phyloP scores from a whole-genome alignment of 306 rosid genomes.

The Boehmeria nivea region DNA sequence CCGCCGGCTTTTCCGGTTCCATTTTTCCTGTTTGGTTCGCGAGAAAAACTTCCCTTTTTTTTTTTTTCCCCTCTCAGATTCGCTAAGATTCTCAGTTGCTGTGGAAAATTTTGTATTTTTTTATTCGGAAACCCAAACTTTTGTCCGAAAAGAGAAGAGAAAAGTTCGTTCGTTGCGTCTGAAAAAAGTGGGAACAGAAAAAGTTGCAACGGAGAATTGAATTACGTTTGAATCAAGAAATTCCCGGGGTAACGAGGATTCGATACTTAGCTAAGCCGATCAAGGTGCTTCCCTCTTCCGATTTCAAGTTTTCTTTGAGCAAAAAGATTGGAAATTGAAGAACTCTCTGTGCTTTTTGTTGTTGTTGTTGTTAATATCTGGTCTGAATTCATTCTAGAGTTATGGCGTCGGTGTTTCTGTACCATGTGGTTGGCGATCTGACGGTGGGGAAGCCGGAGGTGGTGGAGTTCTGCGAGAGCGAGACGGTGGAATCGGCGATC shows the following conservation, averaged over 20 bases:
- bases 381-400: neutral
- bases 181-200: neutral
- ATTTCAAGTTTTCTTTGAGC: neutral
- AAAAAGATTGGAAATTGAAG: neutral
- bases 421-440: conserved; percentile 94
- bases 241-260: conserved; percentile 6
- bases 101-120: neutral
- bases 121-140: too few relatives aligned
- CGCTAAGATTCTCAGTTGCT: too few relatives aligned
- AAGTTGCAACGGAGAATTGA: neutral
- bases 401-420: conserved; percentile 93
- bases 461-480: conserved; percentile 75
- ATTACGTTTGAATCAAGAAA: neutral
- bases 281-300: neutral
- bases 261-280: neutral
- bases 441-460: conserved; percentile 98
- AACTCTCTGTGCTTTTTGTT: too few relatives aligned
- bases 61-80: too few relatives aligned
- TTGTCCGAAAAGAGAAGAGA: too few relatives aligned
- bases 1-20: conserved; percentile 11
- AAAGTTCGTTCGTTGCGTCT: too few relatives aligned
- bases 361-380: conserved; percentile 10
- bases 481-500: conserved; percentile 77
- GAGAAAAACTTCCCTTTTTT: neutral
- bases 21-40: conserved; percentile 11